Evolutionary conservation across 2,329 filamentous ascomycete species (phyloP), one percentile per base, ranked within the genome.

Genomic region (Grosmannia clavigera): DNA sequence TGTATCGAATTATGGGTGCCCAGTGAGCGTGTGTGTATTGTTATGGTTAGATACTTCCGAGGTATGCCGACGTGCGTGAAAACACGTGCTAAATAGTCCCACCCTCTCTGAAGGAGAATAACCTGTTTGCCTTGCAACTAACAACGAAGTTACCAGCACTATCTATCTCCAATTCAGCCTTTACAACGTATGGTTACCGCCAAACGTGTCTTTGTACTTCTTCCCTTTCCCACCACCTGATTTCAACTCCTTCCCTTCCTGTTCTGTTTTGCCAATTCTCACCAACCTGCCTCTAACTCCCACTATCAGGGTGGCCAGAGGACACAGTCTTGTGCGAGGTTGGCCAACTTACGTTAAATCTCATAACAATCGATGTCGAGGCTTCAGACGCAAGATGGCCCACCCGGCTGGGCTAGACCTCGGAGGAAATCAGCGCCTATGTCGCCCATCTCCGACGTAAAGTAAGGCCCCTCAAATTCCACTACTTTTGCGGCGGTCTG

Each of bases 161-260:
- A 77, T 61, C 69, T 77, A 3, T 76, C 74, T 3, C 74, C 74
- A 3, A 73, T 75, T 19, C 62, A 63, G 56, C 62, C 62, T 22
- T 1, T 22, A 22, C 22, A 22, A 22, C 25, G 52, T 38, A 31
- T 63, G 60, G 61, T 56, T 63, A 16, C 62, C 62, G 16, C 60
- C 62, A 4, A 63, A 63, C 33, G 31, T 61, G 48, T 19, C 31
- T 2, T 61, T 61, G 60, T 61, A 29, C 29, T 58, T 61, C 9
- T 38, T 33, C 3, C 11, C 10, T 29, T 14, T 31, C 27, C 33
- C 25, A 10, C 2, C 14, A 27, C 22, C 22, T 22, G 1, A 22
- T 22, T 22, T 22, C 1, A 22, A 22, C 22, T 22, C 22, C 22
- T 22, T 22, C 22, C 1, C 14, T 10, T 53, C 1, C 29, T 29